Evolutionary conservation across 768 basidiomycete genomes (phyloP).

Genomic region (Suillus cothurnatus): DNA sequence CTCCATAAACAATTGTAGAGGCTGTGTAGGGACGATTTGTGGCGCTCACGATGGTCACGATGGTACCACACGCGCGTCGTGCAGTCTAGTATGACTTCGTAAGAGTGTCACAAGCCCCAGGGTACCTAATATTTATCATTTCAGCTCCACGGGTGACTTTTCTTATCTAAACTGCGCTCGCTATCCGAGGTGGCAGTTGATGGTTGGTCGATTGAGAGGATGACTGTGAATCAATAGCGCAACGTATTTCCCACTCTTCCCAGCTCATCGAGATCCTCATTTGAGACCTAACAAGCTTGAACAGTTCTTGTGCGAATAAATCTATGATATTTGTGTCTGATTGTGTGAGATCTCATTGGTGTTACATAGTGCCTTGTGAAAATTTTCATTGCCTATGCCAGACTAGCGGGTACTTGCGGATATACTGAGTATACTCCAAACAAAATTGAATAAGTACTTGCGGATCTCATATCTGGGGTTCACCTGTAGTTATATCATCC

Average conservation of each 20-base stretch:
- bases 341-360: constrained; percentile 20
- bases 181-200: constrained; percentile 1
- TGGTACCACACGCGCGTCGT: not conserved
- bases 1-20: not conserved
- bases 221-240: not conserved
- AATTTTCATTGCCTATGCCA: constrained; percentile 8
- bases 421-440: not conserved
- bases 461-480: not conserved
- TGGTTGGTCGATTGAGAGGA: constrained; percentile 4
- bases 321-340: constrained; percentile 18
- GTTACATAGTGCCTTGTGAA: constrained; percentile 14
- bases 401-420: not conserved
- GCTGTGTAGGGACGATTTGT: not conserved
- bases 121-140: not conserved
- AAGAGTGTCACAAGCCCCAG: not conserved
- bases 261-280: not conserved
- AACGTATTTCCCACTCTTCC: constrained; percentile 4
- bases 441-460: constrained; percentile 6
- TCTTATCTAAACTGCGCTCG: not conserved
- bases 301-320: constrained; percentile 11
- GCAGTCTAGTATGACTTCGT: not conserved
- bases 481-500: not conserved
- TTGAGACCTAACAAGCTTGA: constrained; percentile 1
- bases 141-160: not conserved
- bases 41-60: not conserved